Evolutionary conservation across 2,329 filamentous ascomycete genomes (phyloP), one percentile per base, ranked within the genome.

Genomic region (Fusarium zealandicum): DNA sequence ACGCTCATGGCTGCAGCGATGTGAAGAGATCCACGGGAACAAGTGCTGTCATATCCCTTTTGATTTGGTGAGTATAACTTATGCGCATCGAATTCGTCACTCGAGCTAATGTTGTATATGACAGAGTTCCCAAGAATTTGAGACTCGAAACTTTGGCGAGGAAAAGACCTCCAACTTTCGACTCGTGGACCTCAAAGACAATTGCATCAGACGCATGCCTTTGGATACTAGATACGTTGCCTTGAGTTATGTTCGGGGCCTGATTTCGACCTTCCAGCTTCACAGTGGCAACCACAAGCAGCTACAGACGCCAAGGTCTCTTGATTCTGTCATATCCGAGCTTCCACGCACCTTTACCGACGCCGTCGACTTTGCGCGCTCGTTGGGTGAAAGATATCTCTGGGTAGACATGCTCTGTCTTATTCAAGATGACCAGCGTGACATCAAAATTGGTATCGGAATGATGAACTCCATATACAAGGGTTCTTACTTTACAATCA

Each of bases 401-500:
- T 65, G 62, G 62, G 33, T 64, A 1, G 61, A 65, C 25, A 46
- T 50, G 3, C 51, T 62, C 6, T 65, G 62, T 27, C 53, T 65
- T 2, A 42, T 60, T 2, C 58, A 65, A n/a, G 54, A 64, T 14
- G 52, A 60, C 31, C 4, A 7, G 9, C 31, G 31, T 3, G 50
- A 57, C 11, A 18, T 54, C n/a, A 49, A 43, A 9, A 28, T 13
- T 2, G 51, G 50, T 1, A 36, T 47, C 4, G 16, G 37, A 9
- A 41, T 46, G 1, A 57, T 54, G 54, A 43, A 47, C 14, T 50
- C 46, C 1, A 51, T 58, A 2, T 57, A 60, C 3, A n/a, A 45
- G 30, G 45, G 46, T 11, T 51, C 51, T 1, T 35, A 25, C 7
- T 41, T 45, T 3, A 33, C 40, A 3, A 46, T 54, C 11, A 25